These are phyloP conservation scores for Cutaneotrichosporon spelunceum DNA, from an alignment of 1,284 basidiomycete genomes.

Conservation along the genomic window DNA sequence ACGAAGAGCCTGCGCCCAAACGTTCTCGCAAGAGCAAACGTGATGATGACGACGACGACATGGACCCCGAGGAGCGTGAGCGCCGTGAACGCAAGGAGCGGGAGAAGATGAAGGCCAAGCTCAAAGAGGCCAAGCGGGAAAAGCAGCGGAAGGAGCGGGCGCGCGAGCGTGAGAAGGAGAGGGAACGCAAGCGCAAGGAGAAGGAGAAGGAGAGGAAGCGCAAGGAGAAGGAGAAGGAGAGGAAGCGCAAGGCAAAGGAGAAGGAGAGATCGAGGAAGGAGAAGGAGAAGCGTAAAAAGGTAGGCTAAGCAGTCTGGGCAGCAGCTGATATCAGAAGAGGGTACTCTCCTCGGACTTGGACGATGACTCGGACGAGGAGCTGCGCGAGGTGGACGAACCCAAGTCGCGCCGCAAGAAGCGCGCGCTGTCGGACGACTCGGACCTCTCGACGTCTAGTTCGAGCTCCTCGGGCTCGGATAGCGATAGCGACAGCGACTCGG, in stretches of 20 bases:
- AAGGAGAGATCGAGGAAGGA: slow-evolving; percentile 35
- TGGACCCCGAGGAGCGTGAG: slow-evolving; percentile 32
- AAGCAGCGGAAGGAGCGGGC: slow-evolving; percentile 26
- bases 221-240: slow-evolving; percentile 36
- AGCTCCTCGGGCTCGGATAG: slow-evolving; percentile 48
- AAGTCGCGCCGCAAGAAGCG: slow-evolving; percentile 21
- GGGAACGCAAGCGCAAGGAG: slow-evolving; percentile 31
- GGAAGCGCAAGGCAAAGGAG: slow-evolving; percentile 33
- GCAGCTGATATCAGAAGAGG: neutral
- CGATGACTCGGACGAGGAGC: slow-evolving; percentile 25
- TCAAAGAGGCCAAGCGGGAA: slow-evolving; percentile 26
- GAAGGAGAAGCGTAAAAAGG: slow-evolving; percentile 36
- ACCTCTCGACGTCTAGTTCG: slow-evolving; percentile 2
- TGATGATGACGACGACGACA: slow-evolving; percentile 23
- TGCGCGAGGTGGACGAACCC: slow-evolving; percentile 16
- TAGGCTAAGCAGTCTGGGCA: slow-evolving; percentile 14
- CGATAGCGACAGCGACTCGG: slow-evolving; percentile 47
- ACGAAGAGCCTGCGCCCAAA: slow-evolving; percentile 26
- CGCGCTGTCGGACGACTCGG: slow-evolving; percentile 16
- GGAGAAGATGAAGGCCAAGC: slow-evolving; percentile 28
- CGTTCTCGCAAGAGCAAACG: slow-evolving; percentile 17
- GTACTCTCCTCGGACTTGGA: slow-evolving; percentile 19
- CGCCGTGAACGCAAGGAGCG: slow-evolving; percentile 27
- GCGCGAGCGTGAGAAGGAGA: slow-evolving; percentile 33
- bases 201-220: slow-evolving; percentile 34